Percentiles rank a stretch among this genome's conserved stretches.
Conservation (phyloP, 1,284 basidiomycete species). For the Naganishia sp. region DNA sequence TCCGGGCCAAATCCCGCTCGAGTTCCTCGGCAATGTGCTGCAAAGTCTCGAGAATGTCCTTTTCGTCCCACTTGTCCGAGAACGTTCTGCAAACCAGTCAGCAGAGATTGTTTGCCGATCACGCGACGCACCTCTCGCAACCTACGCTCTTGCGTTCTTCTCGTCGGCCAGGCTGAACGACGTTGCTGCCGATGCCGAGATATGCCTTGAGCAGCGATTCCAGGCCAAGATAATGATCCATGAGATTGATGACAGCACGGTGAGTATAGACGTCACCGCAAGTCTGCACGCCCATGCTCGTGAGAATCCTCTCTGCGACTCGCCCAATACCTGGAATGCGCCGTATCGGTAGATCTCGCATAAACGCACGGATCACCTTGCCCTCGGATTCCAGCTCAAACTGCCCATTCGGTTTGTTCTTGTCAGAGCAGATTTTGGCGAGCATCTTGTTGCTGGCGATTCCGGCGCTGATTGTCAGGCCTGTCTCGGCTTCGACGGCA, state of each 20-base stretch:
- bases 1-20: conserved; percentile 68
- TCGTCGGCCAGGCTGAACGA: conserved; percentile 69
- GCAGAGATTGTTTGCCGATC: background rate
- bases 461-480: conserved; percentile 88
- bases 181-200: conserved; percentile 80
- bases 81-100: conserved; percentile 64
- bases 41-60: conserved; percentile 71
- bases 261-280: conserved; percentile 82
- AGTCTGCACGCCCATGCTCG: conserved; percentile 74
- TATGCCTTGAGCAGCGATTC: conserved; percentile 70
- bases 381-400: conserved; percentile 71
- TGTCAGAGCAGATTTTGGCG: conserved; percentile 93
- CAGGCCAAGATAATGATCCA: conserved; percentile 82
- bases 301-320: conserved; percentile 80
- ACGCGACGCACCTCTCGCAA: conserved; percentile 68
- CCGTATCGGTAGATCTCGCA: conserved; percentile 50
- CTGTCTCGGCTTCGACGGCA: conserved; percentile 70
- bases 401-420: conserved; percentile 95
- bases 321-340: conserved; percentile 80
- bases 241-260: conserved; percentile 68
- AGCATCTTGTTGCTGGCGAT: conserved; percentile 77
- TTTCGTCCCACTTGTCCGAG: conserved; percentile 63
- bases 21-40: conserved; percentile 77
- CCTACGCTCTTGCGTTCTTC: conserved; percentile 88
- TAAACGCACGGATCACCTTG: conserved; percentile 67